Evolutionary conservation across 331 rosid species (phyloP).

Genomic region (Dryas integrifolia): DNA sequence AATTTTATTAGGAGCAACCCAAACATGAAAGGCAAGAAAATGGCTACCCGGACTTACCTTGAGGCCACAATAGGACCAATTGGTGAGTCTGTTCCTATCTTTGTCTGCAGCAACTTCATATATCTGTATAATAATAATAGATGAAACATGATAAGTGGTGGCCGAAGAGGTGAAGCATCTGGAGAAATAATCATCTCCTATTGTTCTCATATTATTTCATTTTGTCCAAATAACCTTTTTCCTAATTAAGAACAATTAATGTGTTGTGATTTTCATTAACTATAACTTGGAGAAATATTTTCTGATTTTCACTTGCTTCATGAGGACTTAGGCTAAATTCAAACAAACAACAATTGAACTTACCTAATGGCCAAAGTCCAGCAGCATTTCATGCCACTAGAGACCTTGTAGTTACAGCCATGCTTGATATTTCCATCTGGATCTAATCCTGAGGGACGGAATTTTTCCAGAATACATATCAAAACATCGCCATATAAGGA

Average conservation of each 20-base stretch:
- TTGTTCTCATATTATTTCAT: not conserved
- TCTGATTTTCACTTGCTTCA: too few species aligned
- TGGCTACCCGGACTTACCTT: conserved; percentile 41
- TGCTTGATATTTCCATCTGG: conserved; percentile 30
- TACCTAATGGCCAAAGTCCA: conserved; percentile 53
- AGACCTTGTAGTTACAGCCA: conserved; percentile 25
- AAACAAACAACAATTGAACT: conserved; percentile 25
- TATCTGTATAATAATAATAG: conserved; percentile 46
- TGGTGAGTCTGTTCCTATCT: conserved; percentile 32
- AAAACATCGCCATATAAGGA: conserved; percentile 54
- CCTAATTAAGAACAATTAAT: not conserved
- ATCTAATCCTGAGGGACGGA: conserved; percentile 36
- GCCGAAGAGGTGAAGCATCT: conserved; percentile 1
- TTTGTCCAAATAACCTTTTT: not conserved
- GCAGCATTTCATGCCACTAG: conserved; percentile 37
- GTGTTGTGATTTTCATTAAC: not conserved
- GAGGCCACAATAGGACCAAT: conserved; percentile 42
- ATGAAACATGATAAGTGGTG: conserved; percentile 28
- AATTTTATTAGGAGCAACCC: conserved; percentile 22
- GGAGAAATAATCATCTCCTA: not conserved
- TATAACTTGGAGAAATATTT: not conserved
- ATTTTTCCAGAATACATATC: conserved; percentile 46
- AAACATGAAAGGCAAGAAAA: conserved; percentile 29
- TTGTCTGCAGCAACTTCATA: conserved; percentile 45
- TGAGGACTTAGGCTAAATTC: not conserved